A percentile compares a stretch with the other conserved stretches of the same genome.
These are phyloP conservation scores for Saccharomycopsis amapae DNA, from an alignment of 805 yeast genomes.

Conservation along the genomic window DNA sequence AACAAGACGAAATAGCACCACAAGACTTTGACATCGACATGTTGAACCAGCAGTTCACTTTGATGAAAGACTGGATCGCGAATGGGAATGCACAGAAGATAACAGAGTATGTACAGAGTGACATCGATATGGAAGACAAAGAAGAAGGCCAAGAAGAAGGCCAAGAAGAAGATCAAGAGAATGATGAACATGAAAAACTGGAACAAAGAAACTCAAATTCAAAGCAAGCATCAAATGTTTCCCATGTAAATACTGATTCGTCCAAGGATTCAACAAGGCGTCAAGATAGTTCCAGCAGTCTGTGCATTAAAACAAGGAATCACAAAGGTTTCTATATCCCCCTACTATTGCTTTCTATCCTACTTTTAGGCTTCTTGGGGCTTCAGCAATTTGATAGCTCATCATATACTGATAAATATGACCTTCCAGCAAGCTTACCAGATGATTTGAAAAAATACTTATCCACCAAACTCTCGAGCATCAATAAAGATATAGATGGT, in stretches of 20 bases:
- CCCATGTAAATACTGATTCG: not conserved
- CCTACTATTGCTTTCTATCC: too few species aligned
- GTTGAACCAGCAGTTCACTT: not conserved
- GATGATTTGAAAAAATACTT: slow-evolving; percentile 6
- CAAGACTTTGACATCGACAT: not conserved
- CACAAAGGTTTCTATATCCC: too few species aligned
- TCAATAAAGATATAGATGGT: not conserved
- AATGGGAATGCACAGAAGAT: not conserved
- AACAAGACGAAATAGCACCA: not conserved
- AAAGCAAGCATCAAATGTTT: not conserved
- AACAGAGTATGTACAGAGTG: not conserved
- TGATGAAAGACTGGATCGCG: not conserved
- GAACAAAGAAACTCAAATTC: not conserved
- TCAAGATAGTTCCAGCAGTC: too few species aligned
- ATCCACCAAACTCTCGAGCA: slow-evolving; percentile 4
- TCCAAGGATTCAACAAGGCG: not conserved
- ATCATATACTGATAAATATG: too few species aligned
- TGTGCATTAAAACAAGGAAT: too few species aligned
- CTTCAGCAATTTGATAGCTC: too few species aligned
- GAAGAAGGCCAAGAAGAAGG: not conserved
- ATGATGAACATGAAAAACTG: not conserved
- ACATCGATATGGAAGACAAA: not conserved
- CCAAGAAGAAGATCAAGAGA: not conserved
- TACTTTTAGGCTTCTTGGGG: too few species aligned
- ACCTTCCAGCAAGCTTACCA: not conserved